Conservation (phyloP, 306 rosid species). For the Prunus davidiana region DNA sequence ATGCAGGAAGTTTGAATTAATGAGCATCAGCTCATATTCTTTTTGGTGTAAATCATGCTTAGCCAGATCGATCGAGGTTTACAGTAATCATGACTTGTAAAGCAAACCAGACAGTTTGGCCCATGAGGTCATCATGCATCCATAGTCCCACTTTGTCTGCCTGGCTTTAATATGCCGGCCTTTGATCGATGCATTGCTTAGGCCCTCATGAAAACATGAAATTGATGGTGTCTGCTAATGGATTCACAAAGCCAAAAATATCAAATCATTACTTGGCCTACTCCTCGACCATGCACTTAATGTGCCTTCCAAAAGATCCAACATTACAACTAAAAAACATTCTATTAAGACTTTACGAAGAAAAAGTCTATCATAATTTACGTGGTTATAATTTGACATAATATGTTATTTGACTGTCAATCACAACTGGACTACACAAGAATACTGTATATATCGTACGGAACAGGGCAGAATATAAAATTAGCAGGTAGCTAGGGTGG, state of each 20-base stretch:
- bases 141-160: conserved; percentile 12
- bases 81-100: conserved; percentile 3
- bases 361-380: not conserved
- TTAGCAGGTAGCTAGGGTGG: not conserved
- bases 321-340: not conserved
- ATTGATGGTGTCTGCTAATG: conserved; percentile 13
- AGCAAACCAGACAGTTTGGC: conserved; percentile 2
- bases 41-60: not conserved
- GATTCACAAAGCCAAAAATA: not conserved
- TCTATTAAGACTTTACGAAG: not conserved
- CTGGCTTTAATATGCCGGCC: not conserved
- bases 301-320: not conserved
- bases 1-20: conserved; percentile 14
- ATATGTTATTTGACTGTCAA: not conserved
- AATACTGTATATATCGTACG: not conserved
- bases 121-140: not conserved
- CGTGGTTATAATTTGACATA: not conserved
- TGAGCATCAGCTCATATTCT: not conserved
- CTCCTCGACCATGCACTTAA: conserved; percentile 12
- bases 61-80: not conserved
- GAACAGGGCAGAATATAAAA: not conserved
- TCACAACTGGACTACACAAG: not conserved
- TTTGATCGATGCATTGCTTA: not conserved
- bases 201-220: not conserved
- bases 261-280: conserved; percentile 19